Evolutionary conservation across 495 filamentous ascomycete genomes (phyloP), one percentile per base, ranked within the genome.

Genomic region (Trypethelium eluteriae): DNA sequence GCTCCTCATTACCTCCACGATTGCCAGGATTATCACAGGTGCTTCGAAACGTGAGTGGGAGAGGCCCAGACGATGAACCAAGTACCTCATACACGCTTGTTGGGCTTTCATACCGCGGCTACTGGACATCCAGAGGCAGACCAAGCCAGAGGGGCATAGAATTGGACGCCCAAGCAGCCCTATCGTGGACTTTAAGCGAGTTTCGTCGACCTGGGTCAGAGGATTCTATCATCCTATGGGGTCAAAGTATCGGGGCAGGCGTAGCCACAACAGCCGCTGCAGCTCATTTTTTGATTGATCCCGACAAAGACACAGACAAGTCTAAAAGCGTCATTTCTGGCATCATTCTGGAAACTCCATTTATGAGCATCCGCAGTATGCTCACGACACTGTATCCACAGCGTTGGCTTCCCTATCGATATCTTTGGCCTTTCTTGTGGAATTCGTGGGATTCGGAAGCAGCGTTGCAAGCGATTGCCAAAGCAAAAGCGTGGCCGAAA

Each of bases 391-490:
- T 95, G 25, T 94, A 92, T 74, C 90, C 90, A 10, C 89, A 93
- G 71, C 88, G 84, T 67, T 93, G 90, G 90, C 76, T 93, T 0
- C 89, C 89, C 0, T 93, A 94, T 74, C 78, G 84, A 3, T 87
- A 88, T 75, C 75, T 87, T 0, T 73, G 76, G 64, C 78, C 79
- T 0, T 84, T 86, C 69, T 75, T 84, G 50, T 76, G 84, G 74
- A 85, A 80, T 68, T 75, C 75, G 38, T 86, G 85, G 84, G 79
- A 85, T 67, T 79, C 74, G 64, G 67, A 68, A 4, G 67, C 47
- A 0, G 76, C 79, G 1, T 65, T 82, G 64, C 70, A 72, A 10
- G 68, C 69, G 35, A 74, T 84, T 32, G 76, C 80, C 10, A 9
- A n/a, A 34, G 34, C 39, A 63, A 57, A 41, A 38, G 44, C 41